Evolutionary conservation across 768 basidiomycete genomes (phyloP).

Genomic region (Amanita molliuscula): DNA sequence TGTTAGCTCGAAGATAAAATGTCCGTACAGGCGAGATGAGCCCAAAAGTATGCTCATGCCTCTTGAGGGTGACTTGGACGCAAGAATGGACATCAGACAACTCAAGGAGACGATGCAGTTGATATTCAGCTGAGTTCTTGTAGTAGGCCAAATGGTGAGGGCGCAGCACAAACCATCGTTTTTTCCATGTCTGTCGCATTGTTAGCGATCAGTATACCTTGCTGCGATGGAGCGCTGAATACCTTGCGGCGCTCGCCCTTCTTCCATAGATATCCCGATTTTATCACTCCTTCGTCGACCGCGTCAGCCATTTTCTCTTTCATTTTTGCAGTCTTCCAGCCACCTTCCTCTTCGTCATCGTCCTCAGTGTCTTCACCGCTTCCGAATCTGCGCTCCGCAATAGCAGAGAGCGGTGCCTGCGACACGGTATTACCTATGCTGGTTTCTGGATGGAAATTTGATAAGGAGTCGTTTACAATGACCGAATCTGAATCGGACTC

Average conservation of each 20-base stretch:
- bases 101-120: conserved; percentile 81
- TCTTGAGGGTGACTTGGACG: conserved; percentile 80
- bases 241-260: conserved; percentile 98
- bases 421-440: conserved; percentile 13
- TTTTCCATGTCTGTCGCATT: conserved; percentile 86
- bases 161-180: conserved; percentile 95
- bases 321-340: conserved; percentile 47
- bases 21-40: conserved; percentile 86
- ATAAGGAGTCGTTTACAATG: conserved; percentile 40
- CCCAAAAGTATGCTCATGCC: conserved; percentile 82
- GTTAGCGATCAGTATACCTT: conserved; percentile 1
- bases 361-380: conserved; percentile 77
- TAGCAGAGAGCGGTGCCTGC: conserved; percentile 56
- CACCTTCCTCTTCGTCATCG: conserved; percentile 59
- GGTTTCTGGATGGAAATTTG: conserved; percentile 23
- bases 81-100: conserved; percentile 85
- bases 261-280: conserved; percentile 93
- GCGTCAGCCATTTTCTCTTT: conserved; percentile 34
- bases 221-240: conserved; percentile 4
- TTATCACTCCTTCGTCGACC: conserved; percentile 64
- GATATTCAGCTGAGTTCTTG: conserved; percentile 92
- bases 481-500: conserved; percentile 85
- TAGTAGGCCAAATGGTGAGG: conserved; percentile 92
- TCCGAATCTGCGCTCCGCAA: conserved; percentile 61
- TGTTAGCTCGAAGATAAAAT: conserved; percentile 80